Evolutionary conservation across 768 basidiomycete species (phyloP), one percentile per base, ranked within the genome.

Genomic region (Boletus rubescentipes): DNA sequence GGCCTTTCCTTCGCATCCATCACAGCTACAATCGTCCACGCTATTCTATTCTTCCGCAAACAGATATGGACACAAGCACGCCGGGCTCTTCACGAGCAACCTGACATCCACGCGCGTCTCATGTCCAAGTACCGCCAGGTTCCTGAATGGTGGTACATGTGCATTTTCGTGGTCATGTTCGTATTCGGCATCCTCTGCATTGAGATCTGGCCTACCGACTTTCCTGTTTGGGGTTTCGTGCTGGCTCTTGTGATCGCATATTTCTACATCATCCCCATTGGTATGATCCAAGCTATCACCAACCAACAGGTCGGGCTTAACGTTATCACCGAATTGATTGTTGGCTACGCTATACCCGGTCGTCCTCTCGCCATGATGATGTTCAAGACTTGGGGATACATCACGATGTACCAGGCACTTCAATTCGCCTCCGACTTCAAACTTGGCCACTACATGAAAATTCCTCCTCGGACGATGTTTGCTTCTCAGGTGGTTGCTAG

Each of bases 341-440:
- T 85, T 38, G 89, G 89, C 14, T 73, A 71, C 51, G 66, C 74
- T 31, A 67, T 79, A 21, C 79, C 78, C 59, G 88, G 89, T 9
- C 80, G 78, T 54, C 86, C 89, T 5, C 78, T 88, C 54, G 87
- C 87, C 2, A 83, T 87, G 81, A 86, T 89, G 86, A 81, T 88
- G 79, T 87, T 84, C 75, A 86, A 85, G 73, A 85, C 79, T 4
- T 87, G 79, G 72, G 84, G 82, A 9, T 87, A 86, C 64, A 79
- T 85, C 41, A 82, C 84, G 6, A 81, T 86, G 82, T 70, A 75
- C 37, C 79, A 79, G 73, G 86, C 84, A 3, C 77, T 88, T 69
- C 79, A 80, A 55, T 88, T 89, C 65, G 80, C 85, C 15, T 79
- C 80, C 45, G 88, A 89, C 67, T 85, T 89, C 67, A 90, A 89